These are phyloP conservation scores for Tetrahymena borealis DNA, from an alignment of 73 alveolate genomes.

Conservation along the genomic window DNA sequence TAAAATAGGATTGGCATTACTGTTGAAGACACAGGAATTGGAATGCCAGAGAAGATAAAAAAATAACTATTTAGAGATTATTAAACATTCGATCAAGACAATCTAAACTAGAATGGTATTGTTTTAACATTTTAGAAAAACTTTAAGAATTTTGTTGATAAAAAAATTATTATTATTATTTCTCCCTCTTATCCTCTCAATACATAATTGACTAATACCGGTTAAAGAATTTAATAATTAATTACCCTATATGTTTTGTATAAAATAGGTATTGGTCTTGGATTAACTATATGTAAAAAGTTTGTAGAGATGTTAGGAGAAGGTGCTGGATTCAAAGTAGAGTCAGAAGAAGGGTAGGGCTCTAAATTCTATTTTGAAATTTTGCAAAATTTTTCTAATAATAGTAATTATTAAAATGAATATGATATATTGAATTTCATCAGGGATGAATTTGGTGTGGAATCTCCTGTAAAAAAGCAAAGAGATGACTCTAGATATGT, in stretches of 20 bases:
- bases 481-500: neutral
- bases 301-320: neutral
- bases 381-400: neutral
- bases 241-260: neutral
- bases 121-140: too few relatives aligned
- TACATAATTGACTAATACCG: too few relatives aligned
- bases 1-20: neutral
- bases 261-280: neutral
- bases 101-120: neutral
- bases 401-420: neutral
- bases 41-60: neutral
- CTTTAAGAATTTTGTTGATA: too few relatives aligned
- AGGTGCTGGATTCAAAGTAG: neutral
- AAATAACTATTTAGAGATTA: neutral
- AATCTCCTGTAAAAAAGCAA: neutral
- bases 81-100: neutral
- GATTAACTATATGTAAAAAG: neutral
- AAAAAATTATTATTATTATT: too few relatives aligned
- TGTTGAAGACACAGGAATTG: neutral
- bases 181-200: too few relatives aligned
- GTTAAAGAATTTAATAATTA: neutral
- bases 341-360: neutral
- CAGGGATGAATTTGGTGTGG: neutral
- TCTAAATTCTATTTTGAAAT: neutral
- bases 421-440: neutral